These are phyloP conservation scores for Staphylotrichum longicolle DNA, from an alignment of 495 filamentous ascomycete genomes.

Conservation along the genomic window DNA sequence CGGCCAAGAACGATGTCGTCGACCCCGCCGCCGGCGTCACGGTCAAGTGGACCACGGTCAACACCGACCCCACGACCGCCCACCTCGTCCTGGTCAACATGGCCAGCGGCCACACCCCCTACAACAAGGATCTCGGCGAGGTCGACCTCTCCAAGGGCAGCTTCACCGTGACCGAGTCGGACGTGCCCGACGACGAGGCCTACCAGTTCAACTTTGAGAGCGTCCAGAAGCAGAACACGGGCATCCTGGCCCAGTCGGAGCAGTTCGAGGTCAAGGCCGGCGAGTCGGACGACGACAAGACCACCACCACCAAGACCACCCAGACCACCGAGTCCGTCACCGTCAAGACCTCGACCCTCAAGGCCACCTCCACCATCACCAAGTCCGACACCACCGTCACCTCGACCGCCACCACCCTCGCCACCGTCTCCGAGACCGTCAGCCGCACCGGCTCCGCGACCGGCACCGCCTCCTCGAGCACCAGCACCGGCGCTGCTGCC, in stretches of 20 bases:
- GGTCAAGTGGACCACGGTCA: constrained; percentile 31
- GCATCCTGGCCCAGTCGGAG: constrained; percentile 35
- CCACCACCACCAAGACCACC: constrained; percentile 1
- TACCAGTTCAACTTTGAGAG: constrained; percentile 38
- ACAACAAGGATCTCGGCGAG: constrained; percentile 31
- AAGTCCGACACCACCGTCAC: constrained; percentile 9
- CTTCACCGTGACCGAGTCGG: constrained; percentile 18
- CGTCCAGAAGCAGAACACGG: constrained; percentile 25
- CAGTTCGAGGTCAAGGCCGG: constrained; percentile 29
- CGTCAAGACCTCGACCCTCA: not conserved
- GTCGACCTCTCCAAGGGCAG: constrained; percentile 30
- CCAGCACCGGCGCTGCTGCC: constrained; percentile 11
- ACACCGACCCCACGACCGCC: constrained; percentile 28
- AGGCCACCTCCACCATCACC: not conserved
- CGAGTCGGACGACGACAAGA: constrained; percentile 14
- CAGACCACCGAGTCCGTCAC: not conserved
- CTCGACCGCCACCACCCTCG: not conserved
- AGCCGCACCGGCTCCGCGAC: not conserved
- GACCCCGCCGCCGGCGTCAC: constrained; percentile 26
- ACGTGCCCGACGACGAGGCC: constrained; percentile 22
- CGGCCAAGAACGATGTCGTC: constrained; percentile 28
- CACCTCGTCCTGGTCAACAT: constrained; percentile 36
- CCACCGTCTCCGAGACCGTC: constrained; percentile 6
- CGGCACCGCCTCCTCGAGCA: not conserved
- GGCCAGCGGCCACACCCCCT: constrained; percentile 33